Percentiles rank a stretch among this genome's conserved stretches.
Evolutionary conservation across 2,329 filamentous ascomycete species (phyloP).

Genomic region (Atkinsonella hypoxylon): DNA sequence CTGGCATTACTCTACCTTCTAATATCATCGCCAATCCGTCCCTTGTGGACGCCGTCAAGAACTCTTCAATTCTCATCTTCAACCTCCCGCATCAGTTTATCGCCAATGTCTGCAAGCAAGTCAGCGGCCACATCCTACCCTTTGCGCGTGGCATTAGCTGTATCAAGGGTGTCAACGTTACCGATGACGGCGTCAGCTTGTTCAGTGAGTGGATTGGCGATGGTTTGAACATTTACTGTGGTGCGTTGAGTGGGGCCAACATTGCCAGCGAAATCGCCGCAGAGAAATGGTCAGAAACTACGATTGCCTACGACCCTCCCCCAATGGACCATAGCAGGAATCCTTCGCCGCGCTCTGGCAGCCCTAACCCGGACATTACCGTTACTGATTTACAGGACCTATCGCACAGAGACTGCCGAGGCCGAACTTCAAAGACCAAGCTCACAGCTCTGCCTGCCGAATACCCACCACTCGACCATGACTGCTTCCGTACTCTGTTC

Average conservation of each 20-base stretch:
- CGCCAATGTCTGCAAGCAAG: conserved; percentile 67
- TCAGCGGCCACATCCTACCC: conserved; percentile 80
- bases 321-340: conserved; percentile 65
- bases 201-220: conserved; percentile 94
- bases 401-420: conserved; percentile 57
- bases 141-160: conserved; percentile 91
- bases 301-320: conserved; percentile 89
- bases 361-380: conserved; percentile 37
- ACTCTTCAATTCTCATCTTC: conserved; percentile 85
- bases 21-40: conserved; percentile 82
- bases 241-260: conserved; percentile 89
- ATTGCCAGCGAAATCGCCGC: conserved; percentile 89
- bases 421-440: conserved; percentile 53
- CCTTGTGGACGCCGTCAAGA: conserved; percentile 65
- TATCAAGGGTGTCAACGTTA: conserved; percentile 95
- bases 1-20: conserved; percentile 67
- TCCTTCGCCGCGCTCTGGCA: conserved; percentile 39
- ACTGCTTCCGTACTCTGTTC: conserved; percentile 75
- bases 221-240: conserved; percentile 88
- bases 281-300: conserved; percentile 96
- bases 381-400: conserved; percentile 44
- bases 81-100: conserved; percentile 97
- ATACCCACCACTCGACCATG: conserved; percentile 78
- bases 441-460: conserved; percentile 67
- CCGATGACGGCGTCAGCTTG: conserved; percentile 71